Percentiles rank a stretch among this genome's conserved stretches.
These are phyloP conservation scores for Pythium dissimile DNA, from an alignment of 352 stramenopile species.

Conservation along the genomic window DNA sequence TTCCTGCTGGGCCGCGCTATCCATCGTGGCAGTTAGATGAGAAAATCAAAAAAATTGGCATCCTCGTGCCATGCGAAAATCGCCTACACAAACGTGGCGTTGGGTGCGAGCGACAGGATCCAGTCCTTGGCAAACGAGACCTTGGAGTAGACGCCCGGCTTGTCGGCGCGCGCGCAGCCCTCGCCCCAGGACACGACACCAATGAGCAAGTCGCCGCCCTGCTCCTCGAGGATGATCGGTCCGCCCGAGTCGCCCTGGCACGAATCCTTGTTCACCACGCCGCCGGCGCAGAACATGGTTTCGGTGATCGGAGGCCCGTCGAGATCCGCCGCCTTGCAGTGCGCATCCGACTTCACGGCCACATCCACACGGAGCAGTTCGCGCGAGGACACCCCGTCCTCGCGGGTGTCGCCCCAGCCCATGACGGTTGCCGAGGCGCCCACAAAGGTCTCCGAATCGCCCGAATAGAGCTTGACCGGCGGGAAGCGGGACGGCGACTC, in stretches of 20 bases:
- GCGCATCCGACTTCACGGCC: background rate
- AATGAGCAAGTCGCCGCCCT: background rate
- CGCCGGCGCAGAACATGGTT: background rate
- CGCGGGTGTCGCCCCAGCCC: background rate
- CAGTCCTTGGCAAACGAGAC: background rate
- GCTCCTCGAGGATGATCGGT: background rate
- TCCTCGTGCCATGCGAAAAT: too few species aligned
- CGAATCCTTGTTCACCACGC: background rate
- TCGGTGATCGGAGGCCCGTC: too few species aligned
- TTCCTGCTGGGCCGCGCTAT: too few species aligned
- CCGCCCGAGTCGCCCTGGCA: background rate
- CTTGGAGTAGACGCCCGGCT: background rate
- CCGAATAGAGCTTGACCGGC: background rate
- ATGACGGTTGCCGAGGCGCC: background rate
- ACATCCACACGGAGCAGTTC: background rate
- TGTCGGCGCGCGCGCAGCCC: slow-evolving; percentile 21
- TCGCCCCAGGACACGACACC: slow-evolving; percentile 26
- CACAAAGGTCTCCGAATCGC: background rate
- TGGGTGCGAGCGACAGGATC: background rate
- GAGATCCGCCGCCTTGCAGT: background rate
- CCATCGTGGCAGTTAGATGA: too few species aligned
- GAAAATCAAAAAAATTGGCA: background rate
- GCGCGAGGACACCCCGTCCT: background rate
- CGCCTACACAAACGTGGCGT: slow-evolving; percentile 4
- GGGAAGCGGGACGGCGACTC: background rate